Evolutionary conservation across 2,329 filamentous ascomycete species (phyloP).

Genomic region (Colletotrichum endophyticum): DNA sequence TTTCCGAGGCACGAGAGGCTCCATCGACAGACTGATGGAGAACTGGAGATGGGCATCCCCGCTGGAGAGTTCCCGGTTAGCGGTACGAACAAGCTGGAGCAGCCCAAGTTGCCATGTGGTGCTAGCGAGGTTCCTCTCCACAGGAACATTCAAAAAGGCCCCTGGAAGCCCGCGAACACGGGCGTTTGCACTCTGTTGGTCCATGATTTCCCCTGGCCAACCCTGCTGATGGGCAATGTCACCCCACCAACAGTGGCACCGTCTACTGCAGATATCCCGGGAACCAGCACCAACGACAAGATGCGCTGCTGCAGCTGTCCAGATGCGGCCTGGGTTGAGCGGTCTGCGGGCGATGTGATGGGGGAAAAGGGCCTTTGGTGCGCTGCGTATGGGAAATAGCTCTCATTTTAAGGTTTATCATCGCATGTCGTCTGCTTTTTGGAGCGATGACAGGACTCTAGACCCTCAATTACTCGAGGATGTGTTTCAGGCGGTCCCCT

Average conservation of each 20-base stretch:
- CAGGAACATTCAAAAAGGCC: background rate
- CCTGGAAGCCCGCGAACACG: background rate
- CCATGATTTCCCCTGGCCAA: background rate
- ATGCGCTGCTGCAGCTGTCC: background rate
- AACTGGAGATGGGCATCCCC: background rate
- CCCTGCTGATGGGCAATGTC: background rate
- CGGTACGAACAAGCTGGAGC: background rate
- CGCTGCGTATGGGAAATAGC: background rate
- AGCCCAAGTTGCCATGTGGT: background rate
- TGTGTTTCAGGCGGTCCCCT: background rate
- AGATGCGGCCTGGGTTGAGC: background rate
- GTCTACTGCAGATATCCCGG: background rate
- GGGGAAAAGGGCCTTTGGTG: background rate
- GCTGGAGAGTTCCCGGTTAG: background rate
- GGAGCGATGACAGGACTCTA: background rate
- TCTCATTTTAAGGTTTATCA: background rate
- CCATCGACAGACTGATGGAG: background rate
- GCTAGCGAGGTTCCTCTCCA: background rate
- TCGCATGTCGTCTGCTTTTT: background rate
- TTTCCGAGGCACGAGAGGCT: background rate
- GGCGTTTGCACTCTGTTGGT: background rate
- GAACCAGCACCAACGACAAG: background rate
- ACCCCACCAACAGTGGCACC: background rate
- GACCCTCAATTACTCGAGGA: background rate
- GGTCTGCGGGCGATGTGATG: background rate